Evolutionary conservation across 306 rosid species (phyloP), one percentile per base, ranked within the genome.

Genomic region (Morella rubra): DNA sequence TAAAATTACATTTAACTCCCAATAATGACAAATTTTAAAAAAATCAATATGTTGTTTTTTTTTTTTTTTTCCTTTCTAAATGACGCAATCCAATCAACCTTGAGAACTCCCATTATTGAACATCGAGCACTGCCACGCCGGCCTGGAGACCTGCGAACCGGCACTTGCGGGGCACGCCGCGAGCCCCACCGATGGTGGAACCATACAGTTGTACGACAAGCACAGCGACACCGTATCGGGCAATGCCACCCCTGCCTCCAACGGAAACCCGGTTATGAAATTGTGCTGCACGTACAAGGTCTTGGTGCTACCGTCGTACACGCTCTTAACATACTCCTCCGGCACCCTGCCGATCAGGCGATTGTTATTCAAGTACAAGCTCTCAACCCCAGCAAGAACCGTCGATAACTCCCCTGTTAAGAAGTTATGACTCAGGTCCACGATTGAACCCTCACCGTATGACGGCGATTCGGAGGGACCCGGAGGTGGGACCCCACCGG

Each of bases 251-350:
- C 84, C 84, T 13, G n/a, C 20, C 5, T 72, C 68, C 41, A 86
- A 2, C 6, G 84, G 75, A 22, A 90, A 81, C 50, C 80, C 80
- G 1, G 87, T 85, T 8, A 92, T 71, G 81, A 68, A 92, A 59
- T 92, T 92, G 74, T 92, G 96, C 68, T 92, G 97, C 60, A 92
- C 78, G 71, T 92, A 92, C 53, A 92, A 19, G 11, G 91, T 90
- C 84, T 76, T 86, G 74, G 96, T 90, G 79, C 60, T 77, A 0
- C 97, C 96, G 71, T 79, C 20, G 81, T 77, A 81, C 77, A 88
- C 79, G 83, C 90, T 83, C 78, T 85, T 85, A 32, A 88, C 84
- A 41, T 88, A 90, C 84, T 42, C 93, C 82, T 68, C 79, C 46
- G 97, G 97, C 5, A 92, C 91, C 1, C 20, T 22, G 0, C 97